Evolutionary conservation across 805 yeast species (phyloP), one percentile per base, ranked within the genome.

Genomic region (Yamadazyma tumulicola): DNA sequence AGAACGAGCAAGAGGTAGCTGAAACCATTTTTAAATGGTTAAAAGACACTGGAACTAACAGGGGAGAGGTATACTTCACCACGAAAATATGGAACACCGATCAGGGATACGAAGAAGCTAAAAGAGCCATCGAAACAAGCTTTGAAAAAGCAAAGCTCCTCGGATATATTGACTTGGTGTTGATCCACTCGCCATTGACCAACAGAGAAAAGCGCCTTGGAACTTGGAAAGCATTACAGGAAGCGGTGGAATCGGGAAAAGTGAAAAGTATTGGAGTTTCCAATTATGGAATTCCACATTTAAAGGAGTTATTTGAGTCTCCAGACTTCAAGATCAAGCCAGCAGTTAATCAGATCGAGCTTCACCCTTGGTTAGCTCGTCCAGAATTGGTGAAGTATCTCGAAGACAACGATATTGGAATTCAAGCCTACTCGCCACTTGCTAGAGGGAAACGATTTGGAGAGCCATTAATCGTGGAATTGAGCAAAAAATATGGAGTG

Each of bases 371-470:
- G 35, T 70, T 86, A 54, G 82, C 83, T 37, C 94, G 84, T 63
- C 72, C 71, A 38, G 69, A 69, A 44, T 64, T 85, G 47, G 52
- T 82, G 43, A 52, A 52, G 34, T 82, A 63, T 57, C 78, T 83
- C 52, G 64, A 68, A 21, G 50, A 65, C 11, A 58, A 79, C 37
- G 77, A 69, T 29, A 72, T 88, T 25, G 59, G 66, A 5, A 74
- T 81, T 10, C 85, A 84, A 54, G 89, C 94, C 1, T 87, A 74
- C 59, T 79, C 93, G 7, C 96, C 96, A 6, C 70, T 88, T 49
- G 79, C 83, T 2, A 72, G 73, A 19, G 30, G 30, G 5, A 3
- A 9, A 4, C 26, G 14, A 20, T 32, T 79, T 29, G 54, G 68
- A 26, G 83, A 81, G 53, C 74, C 79, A 1, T 71, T 59, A 31